These are phyloP conservation scores for Yarrowia osloensis DNA, from an alignment of 805 yeast species.

Conservation along the genomic window DNA sequence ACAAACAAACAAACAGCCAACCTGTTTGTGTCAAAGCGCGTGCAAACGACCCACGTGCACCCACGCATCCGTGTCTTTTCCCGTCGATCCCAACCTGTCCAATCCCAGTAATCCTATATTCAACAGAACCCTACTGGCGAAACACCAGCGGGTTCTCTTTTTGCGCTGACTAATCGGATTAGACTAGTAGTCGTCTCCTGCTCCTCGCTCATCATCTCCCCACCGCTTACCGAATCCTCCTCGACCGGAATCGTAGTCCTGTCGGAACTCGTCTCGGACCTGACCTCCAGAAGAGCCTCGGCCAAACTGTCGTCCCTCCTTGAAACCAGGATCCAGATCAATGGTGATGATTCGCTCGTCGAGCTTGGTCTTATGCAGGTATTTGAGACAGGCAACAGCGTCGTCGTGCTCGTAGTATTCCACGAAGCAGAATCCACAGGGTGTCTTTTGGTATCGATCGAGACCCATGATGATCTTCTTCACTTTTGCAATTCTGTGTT, in stretches of 20 bases:
- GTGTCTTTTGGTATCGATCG: conserved; percentile 85
- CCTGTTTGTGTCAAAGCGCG: not conserved
- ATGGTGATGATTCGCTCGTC: conserved; percentile 81
- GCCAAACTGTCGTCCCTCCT: conserved; percentile 94
- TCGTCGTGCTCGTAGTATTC: conserved; percentile 68
- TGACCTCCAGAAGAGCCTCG: conserved; percentile 94
- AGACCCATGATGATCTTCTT: conserved; percentile 89
- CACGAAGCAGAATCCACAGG: conserved; percentile 96
- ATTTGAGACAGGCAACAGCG: conserved; percentile 81
- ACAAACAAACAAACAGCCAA: not conserved
- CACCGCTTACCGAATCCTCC: conserved; percentile 47
- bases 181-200: conserved; percentile 1
- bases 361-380: conserved; percentile 74
- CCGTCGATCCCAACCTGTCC: not conserved
- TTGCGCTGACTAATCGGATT: not conserved
- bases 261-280: conserved; percentile 65
- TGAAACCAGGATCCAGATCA: conserved; percentile 94
- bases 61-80: not conserved
- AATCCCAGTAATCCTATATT: not conserved
- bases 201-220: conserved; percentile 31
- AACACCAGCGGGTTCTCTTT: not conserved
- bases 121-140: not conserved
- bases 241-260: conserved; percentile 49
- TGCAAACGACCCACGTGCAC: not conserved
- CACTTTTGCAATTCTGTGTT: conserved; percentile 57